phyloP scores from a whole-genome alignment of 2,329 filamentous ascomycete genomes.

The Orbilia blumenaviensis region DNA sequence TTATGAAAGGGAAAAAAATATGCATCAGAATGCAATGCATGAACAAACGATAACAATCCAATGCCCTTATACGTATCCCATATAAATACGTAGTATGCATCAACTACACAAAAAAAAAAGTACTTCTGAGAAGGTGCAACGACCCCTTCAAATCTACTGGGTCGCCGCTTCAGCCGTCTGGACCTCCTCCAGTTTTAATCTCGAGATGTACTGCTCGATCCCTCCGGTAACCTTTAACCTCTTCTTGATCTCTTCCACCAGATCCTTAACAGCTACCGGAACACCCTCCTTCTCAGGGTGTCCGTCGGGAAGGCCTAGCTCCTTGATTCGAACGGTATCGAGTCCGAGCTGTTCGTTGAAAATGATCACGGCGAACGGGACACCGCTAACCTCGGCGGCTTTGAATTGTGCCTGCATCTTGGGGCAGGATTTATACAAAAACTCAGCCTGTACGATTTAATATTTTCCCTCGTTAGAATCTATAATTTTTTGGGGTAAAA shows the following conservation, averaged over 20 bases:
- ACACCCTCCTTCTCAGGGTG: conserved; percentile 92
- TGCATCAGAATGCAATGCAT: not conserved
- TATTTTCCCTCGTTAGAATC: not conserved
- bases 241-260: conserved; percentile 72
- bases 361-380: conserved; percentile 87
- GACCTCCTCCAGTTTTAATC: conserved; percentile 31
- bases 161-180: conserved; percentile 15
- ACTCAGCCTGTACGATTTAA: conserved; percentile 71
- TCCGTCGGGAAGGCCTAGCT: conserved; percentile 78
- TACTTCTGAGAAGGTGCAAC: no score
- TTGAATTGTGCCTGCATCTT: conserved; percentile 92
- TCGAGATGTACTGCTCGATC: conserved; percentile 50
- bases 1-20: no score
- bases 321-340: conserved; percentile 88
- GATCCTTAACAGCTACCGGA: conserved; percentile 71
- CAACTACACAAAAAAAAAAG: no score
- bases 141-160: conserved; percentile 1
- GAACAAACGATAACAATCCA: not conserved
- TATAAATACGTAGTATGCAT: no score
- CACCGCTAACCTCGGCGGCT: conserved; percentile 78
- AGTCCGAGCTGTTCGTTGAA: conserved; percentile 87
- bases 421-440: conserved; percentile 87
- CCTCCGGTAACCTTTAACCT: conserved; percentile 60
- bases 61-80: no score
- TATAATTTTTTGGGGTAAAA: not conserved